phyloP scores from a whole-genome alignment of 108 stramenopile species.

The Skeletonema costatum region DNA sequence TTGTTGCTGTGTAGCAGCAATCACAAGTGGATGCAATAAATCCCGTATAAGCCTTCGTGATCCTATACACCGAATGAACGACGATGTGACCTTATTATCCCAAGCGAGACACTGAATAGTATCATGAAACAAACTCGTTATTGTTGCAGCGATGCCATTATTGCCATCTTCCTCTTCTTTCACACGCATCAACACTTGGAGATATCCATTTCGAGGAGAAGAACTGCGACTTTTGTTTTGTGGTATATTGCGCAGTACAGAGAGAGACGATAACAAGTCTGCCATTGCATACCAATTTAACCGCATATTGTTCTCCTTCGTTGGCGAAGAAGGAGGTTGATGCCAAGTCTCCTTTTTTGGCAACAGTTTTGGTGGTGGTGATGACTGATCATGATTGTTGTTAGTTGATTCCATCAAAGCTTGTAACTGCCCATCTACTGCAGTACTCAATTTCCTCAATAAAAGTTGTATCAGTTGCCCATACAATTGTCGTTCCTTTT shows the following conservation, averaged over 20 bases:
- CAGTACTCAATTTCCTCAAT: background rate
- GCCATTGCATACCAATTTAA: constrained; percentile 25
- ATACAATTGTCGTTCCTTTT: background rate
- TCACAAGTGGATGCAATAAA: constrained; percentile 16
- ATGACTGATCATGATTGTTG: background rate
- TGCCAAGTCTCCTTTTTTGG: background rate
- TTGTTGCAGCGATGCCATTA: background rate
- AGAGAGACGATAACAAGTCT: constrained; percentile 8
- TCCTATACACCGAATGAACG: constrained; percentile 28
- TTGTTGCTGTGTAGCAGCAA: background rate
- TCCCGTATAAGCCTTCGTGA: constrained; percentile 25
- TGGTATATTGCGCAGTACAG: constrained; percentile 5
- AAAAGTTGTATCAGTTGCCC: background rate
- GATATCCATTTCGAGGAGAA: background rate
- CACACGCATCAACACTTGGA: background rate
- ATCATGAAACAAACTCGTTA: constrained; percentile 1
- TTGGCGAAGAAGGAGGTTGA: background rate
- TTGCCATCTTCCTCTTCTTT: background rate
- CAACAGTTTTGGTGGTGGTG: background rate
- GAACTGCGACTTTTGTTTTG: background rate
- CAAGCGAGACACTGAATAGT: constrained; percentile 16
- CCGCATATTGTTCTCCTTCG: background rate
- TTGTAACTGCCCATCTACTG: background rate
- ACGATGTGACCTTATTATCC: constrained; percentile 13
- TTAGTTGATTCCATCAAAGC: background rate